phyloP scores from a whole-genome alignment of 257 asterid genomes.

The Lavandula angustifolia region DNA sequence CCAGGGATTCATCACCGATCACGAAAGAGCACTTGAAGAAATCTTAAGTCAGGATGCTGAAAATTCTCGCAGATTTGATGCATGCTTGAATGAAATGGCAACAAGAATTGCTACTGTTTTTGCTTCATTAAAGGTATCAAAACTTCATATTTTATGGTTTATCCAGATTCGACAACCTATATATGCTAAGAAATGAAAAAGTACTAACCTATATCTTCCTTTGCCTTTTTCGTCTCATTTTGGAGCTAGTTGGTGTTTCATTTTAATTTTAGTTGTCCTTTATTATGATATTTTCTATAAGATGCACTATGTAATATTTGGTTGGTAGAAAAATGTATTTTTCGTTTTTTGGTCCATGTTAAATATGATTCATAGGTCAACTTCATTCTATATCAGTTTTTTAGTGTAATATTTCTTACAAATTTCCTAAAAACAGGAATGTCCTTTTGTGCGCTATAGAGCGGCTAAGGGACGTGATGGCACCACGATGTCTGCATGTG shows the following conservation, averaged over 20 bases:
- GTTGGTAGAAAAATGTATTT: too few relatives aligned
- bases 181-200: conserved; percentile 2
- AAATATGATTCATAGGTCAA: not conserved
- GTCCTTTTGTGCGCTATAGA: conserved; percentile 72
- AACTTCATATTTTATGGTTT: conserved; percentile 15
- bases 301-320: too few relatives aligned
- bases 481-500: conserved; percentile 45
- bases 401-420: conserved; percentile 21
- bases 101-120: conserved; percentile 81
- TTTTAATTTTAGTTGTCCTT: conserved; percentile 3
- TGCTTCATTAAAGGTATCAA: conserved; percentile 82
- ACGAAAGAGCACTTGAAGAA: conserved; percentile 78
- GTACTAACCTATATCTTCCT: conserved; percentile 2
- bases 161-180: conserved; percentile 16
- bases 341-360: conserved; percentile 1
- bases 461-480: conserved; percentile 64
- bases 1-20: conserved; percentile 85
- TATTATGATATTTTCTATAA: not conserved
- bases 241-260: not conserved
- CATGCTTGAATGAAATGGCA: conserved; percentile 74
- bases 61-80: conserved; percentile 62
- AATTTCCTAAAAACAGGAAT: conserved; percentile 53
- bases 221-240: not conserved
- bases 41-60: conserved; percentile 64
- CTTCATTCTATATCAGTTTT: conserved; percentile 1